phyloP scores from a whole-genome alignment of 352 stramenopile genomes.

The Halophytophthora batemanensis region DNA sequence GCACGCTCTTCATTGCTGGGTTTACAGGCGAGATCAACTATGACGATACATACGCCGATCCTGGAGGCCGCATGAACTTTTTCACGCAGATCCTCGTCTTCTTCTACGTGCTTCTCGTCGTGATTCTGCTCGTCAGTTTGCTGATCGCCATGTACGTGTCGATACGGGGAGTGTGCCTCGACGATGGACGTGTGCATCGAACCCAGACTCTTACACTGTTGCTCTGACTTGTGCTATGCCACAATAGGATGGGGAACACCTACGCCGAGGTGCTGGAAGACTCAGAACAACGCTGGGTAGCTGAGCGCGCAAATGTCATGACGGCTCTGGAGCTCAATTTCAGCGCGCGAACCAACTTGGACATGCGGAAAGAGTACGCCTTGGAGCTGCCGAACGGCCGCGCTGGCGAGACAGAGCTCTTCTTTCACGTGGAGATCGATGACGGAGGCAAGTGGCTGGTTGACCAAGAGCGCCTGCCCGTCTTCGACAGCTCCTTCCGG shows the following conservation, averaged over 20 bases:
- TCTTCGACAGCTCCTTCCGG: too few relatives aligned
- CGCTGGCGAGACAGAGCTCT: too few relatives aligned
- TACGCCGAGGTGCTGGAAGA: slow-evolving; percentile 58
- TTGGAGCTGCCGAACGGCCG: too few relatives aligned
- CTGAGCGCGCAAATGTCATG: slow-evolving; percentile 70
- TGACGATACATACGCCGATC: slow-evolving; percentile 51
- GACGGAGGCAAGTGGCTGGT: too few relatives aligned
- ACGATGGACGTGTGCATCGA: too few relatives aligned
- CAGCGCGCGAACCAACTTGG: too few relatives aligned
- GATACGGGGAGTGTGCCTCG: neutral
- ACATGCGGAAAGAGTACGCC: too few relatives aligned
- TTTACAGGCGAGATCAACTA: slow-evolving; percentile 66
- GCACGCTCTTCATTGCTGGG: slow-evolving; percentile 47
- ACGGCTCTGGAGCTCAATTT: too few relatives aligned
- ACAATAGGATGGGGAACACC: slow-evolving; percentile 59
- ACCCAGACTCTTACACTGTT: neutral
- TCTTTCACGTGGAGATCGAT: too few relatives aligned
- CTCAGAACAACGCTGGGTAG: slow-evolving; percentile 58
- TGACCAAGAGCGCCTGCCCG: too few relatives aligned
- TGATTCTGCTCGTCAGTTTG: slow-evolving; percentile 64
- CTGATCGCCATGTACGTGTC: slow-evolving; percentile 56
- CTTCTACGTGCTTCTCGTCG: slow-evolving; percentile 58
- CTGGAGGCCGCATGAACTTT: slow-evolving; percentile 34
- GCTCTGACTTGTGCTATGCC: neutral
- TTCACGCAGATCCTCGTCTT: slow-evolving; percentile 55